Conservation (phyloP, 73 alveolate species). For the Tetrahymena thermophila region DNA sequence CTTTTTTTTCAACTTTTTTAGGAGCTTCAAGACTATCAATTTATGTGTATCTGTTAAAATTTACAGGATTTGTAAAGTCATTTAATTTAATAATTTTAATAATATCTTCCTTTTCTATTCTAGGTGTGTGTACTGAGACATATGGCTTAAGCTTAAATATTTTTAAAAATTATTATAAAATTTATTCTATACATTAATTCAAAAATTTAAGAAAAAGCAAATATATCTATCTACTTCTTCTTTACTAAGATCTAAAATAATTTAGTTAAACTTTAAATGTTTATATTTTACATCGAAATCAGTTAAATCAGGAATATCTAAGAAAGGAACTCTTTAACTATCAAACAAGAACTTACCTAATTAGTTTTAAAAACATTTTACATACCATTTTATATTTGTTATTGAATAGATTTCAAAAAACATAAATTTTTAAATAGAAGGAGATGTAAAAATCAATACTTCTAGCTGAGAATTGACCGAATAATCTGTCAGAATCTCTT, state of each 20-base stretch:
- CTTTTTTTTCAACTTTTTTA: background rate
- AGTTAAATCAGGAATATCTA: slow-evolving; percentile 38
- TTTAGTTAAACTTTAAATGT: background rate
- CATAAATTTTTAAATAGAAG: no score
- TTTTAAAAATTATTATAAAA: background rate
- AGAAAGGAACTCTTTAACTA: slow-evolving; percentile 12
- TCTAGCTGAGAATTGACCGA: slow-evolving; percentile 30
- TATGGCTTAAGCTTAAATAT: slow-evolving; percentile 20
- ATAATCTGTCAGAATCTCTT: slow-evolving; percentile 23
- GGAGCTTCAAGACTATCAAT: background rate
- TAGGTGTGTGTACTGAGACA: slow-evolving; percentile 36
- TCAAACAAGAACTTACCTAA: slow-evolving; percentile 19
- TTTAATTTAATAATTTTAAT: slow-evolving; percentile 2
- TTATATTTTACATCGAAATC: slow-evolving; percentile 7
- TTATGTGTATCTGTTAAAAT: slow-evolving; percentile 6
- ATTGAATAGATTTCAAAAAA: background rate
- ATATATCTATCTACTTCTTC: background rate
- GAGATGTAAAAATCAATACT: slow-evolving; percentile 1
- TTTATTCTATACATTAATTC: background rate
- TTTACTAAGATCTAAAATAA: background rate
- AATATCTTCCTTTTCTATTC: slow-evolving; percentile 17
- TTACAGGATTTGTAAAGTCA: slow-evolving; percentile 23
- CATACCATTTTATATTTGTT: no score
- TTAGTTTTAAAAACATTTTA: background rate
- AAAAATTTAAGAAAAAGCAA: background rate